phyloP scores from a whole-genome alignment of 2,329 filamentous ascomycete species.

The Alternaria brassicae region DNA sequence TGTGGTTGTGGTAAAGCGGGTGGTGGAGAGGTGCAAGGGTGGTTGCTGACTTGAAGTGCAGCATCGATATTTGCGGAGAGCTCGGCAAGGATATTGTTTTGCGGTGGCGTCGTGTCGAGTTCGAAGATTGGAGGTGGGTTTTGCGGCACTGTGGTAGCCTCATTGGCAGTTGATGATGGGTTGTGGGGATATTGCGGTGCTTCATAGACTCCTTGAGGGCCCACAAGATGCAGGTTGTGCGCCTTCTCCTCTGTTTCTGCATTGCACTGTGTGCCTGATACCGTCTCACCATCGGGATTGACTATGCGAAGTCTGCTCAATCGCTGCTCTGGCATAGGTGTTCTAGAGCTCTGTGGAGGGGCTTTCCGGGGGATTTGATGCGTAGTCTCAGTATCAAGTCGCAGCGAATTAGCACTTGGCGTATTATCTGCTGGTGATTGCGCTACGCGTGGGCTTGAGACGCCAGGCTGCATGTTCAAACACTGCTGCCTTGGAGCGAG shows the following conservation, averaged over 20 bases:
- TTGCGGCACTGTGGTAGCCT: not conserved
- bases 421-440: not conserved
- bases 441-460: not conserved
- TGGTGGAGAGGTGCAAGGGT: not conserved
- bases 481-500: not conserved
- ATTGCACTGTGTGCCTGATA: slow-evolving; percentile 3
- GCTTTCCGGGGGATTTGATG: not conserved
- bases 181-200: not conserved
- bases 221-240: slow-evolving; percentile 4
- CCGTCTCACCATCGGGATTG: not conserved
- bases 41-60: not conserved
- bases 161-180: not conserved
- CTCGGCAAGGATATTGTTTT: slow-evolving; percentile 22
- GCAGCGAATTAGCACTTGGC: too few relatives aligned
- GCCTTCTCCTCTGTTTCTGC: not conserved
- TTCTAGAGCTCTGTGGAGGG: not conserved
- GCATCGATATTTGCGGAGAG: slow-evolving; percentile 27
- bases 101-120: slow-evolving; percentile 12
- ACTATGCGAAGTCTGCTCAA: not conserved
- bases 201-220: slow-evolving; percentile 9
- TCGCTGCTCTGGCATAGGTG: not conserved
- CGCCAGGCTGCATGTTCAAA: not conserved
- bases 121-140: slow-evolving; percentile 13
- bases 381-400: not conserved
- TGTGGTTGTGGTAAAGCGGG: not conserved